Evolutionary conservation across 1,284 basidiomycete genomes (phyloP).

Genomic region (Baeospora myosura): DNA sequence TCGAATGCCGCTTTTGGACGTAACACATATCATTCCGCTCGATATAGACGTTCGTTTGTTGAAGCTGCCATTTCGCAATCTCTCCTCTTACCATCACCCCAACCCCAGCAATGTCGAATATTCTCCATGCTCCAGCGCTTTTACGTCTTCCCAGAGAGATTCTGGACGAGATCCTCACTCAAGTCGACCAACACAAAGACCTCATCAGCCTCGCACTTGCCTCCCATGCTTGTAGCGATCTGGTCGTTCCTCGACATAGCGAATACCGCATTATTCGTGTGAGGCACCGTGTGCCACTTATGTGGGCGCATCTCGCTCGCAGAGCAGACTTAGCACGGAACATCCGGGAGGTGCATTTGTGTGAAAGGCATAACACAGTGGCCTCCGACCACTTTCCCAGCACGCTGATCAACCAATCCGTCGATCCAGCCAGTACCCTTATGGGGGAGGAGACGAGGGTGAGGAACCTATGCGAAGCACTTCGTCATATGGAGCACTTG

Average conservation of each 20-base stretch:
- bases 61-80: no score
- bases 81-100: no score
- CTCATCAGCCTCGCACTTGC: constrained; percentile 38
- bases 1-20: no score
- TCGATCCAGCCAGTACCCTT: constrained; percentile 11
- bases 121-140: constrained; percentile 11
- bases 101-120: no score
- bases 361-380: constrained; percentile 25
- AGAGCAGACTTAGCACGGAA: constrained; percentile 36
- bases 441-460: constrained; percentile 24
- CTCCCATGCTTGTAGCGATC: constrained; percentile 25
- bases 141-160: constrained; percentile 31
- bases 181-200: constrained; percentile 32
- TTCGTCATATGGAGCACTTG: constrained; percentile 33
- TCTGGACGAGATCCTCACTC: constrained; percentile 36
- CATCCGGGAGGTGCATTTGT: constrained; percentile 33
- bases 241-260: constrained; percentile 37
- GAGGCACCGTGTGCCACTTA: constrained; percentile 16
- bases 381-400: constrained; percentile 29
- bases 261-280: constrained; percentile 41
- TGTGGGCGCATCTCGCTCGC: constrained; percentile 42
- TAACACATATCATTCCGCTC: no score
- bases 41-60: no score
- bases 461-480: constrained; percentile 30
- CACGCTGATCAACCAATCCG: constrained; percentile 20